Evolutionary conservation across 2,329 filamentous ascomycete species (phyloP).

Genomic region (Boeremia exigua): DNA sequence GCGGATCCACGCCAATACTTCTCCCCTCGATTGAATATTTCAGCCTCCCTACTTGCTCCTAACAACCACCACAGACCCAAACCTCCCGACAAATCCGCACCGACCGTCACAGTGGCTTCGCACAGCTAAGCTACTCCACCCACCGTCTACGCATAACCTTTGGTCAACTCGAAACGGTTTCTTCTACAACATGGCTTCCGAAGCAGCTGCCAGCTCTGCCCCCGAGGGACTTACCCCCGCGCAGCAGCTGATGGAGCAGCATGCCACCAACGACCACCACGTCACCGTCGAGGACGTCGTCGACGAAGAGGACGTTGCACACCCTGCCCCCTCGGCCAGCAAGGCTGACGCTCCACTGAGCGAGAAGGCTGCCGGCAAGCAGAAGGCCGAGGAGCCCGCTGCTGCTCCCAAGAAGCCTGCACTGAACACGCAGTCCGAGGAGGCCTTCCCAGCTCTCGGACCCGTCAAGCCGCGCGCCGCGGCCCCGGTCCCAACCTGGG

Average conservation of each 20-base stretch:
- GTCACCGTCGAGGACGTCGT: slow-evolving; percentile 79
- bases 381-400: slow-evolving; percentile 61
- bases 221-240: slow-evolving; percentile 49
- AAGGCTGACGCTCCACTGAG: slow-evolving; percentile 54
- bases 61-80: neutral
- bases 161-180: slow-evolving; percentile 48
- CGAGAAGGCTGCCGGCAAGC: slow-evolving; percentile 72
- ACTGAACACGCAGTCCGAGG: slow-evolving; percentile 85
- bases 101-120: slow-evolving; percentile 36
- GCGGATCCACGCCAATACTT: slow-evolving; percentile 1
- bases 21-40: neutral
- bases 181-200: slow-evolving; percentile 49
- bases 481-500: slow-evolving; percentile 76
- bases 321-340: slow-evolving; percentile 59
- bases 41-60: neutral
- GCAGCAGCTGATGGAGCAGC: slow-evolving; percentile 70
- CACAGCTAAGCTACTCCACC: slow-evolving; percentile 32
- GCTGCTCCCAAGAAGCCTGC: slow-evolving; percentile 44
- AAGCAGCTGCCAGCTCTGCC: slow-evolving; percentile 43
- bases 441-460: slow-evolving; percentile 92
- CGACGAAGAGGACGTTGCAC: slow-evolving; percentile 76
- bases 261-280: slow-evolving; percentile 67
- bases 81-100: neutral
- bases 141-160: slow-evolving; percentile 46
- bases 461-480: slow-evolving; percentile 67